Conservation (phyloP, 139 green algal genomes). For the Chlorella vulgaris region DNA sequence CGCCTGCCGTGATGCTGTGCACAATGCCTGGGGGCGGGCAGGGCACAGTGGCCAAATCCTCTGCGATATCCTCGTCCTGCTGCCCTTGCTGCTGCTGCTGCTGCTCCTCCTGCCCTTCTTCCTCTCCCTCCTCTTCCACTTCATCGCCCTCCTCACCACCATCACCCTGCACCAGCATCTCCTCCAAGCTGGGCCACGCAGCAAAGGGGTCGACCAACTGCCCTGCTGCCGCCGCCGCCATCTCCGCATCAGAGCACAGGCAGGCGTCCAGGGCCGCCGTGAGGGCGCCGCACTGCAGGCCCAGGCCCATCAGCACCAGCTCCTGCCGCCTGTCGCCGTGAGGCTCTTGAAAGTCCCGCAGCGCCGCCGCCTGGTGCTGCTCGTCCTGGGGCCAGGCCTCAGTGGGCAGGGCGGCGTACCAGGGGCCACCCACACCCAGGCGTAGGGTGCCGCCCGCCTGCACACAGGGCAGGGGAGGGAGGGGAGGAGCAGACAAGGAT, state of each 20-base stretch:
- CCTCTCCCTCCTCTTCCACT: slow-evolving; percentile 36
- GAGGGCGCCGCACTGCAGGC: slow-evolving; percentile 65
- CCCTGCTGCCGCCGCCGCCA: neutral
- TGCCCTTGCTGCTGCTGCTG: neutral
- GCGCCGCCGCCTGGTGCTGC: slow-evolving; percentile 33
- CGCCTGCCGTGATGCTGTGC: slow-evolving; percentile 50
- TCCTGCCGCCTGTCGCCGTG: slow-evolving; percentile 65
- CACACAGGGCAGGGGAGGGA: neutral
- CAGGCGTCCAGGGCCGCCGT: slow-evolving; percentile 66
- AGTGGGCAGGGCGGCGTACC: slow-evolving; percentile 64
- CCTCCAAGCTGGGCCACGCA: slow-evolving; percentile 58
- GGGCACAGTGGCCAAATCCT: neutral
- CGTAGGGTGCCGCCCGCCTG: slow-evolving; percentile 50
- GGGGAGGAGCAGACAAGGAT: neutral
- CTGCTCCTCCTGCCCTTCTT: slow-evolving; percentile 19
- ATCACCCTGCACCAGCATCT: slow-evolving; percentile 39
- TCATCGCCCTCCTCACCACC: slow-evolving; percentile 42
- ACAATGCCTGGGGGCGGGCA: slow-evolving; percentile 47
- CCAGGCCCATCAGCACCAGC: slow-evolving; percentile 80
- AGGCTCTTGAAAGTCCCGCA: slow-evolving; percentile 56
- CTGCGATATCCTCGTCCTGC: slow-evolving; percentile 12
- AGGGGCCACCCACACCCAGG: slow-evolving; percentile 68
- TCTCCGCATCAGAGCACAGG: slow-evolving; percentile 46
- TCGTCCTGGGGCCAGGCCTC: slow-evolving; percentile 57
- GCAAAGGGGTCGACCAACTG: slow-evolving; percentile 59